Percentiles rank a stretch among this genome's conserved stretches.
These are phyloP conservation scores for Astrothelium macrocarpum DNA, from an alignment of 495 filamentous ascomycete species.

Conservation along the genomic window DNA sequence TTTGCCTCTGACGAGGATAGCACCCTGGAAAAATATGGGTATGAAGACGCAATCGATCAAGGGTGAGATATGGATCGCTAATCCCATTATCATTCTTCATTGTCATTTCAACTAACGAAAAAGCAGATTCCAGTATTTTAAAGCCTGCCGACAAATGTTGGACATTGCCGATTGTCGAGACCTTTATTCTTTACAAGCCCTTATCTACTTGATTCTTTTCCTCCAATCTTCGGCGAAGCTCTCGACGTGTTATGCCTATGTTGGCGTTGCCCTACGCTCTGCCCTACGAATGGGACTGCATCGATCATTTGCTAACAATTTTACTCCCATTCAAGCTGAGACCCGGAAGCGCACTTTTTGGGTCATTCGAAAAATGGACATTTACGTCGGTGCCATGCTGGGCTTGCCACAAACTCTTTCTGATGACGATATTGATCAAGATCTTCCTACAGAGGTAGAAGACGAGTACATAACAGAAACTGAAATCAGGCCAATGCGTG, in stretches of 20 bases:
- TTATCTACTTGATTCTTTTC: constrained; percentile 89
- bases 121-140: constrained; percentile 73
- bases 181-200: constrained; percentile 70
- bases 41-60: constrained; percentile 67
- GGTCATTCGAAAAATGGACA: constrained; percentile 86
- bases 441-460: constrained; percentile 74
- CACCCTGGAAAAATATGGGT: constrained; percentile 45
- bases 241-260: constrained; percentile 86
- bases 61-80: constrained; percentile 63
- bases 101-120: constrained; percentile 1
- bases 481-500: constrained; percentile 61
- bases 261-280: constrained; percentile 81
- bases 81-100: background rate
- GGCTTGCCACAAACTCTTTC: constrained; percentile 77
- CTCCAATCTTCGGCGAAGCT: constrained; percentile 84
- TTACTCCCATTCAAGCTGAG: constrained; percentile 79
- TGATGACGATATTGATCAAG: constrained; percentile 87
- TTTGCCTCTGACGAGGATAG: constrained; percentile 50
- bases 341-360: constrained; percentile 80
- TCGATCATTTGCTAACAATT: constrained; percentile 61
- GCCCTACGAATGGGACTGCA: constrained; percentile 82
- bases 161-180: constrained; percentile 91
- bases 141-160: constrained; percentile 64
- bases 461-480: constrained; percentile 81
- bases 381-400: constrained; percentile 79